Percentiles rank a stretch among this genome's conserved stretches.
phyloP scores from a whole-genome alignment of 768 basidiomycete genomes.

The Infundibulicybe gibba region DNA sequence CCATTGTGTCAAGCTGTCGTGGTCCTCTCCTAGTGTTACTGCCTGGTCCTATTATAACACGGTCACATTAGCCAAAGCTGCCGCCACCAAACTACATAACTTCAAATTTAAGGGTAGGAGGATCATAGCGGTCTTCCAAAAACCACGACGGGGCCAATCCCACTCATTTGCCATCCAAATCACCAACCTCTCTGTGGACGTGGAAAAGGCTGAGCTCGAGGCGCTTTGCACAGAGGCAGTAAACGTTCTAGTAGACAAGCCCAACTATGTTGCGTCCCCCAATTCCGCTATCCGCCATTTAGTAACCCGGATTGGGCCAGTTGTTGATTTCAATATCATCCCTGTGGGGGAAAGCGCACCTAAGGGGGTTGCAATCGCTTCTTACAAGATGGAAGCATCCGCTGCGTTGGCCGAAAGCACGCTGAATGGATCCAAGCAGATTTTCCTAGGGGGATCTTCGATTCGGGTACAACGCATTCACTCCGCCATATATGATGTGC shows the following conservation, averaged over 20 bases:
- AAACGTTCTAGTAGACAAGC: conserved; percentile 24
- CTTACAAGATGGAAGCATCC: conserved; percentile 27
- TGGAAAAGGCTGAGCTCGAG: conserved; percentile 26
- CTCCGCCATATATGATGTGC: conserved; percentile 35
- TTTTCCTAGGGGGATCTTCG: conserved; percentile 30
- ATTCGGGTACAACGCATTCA: conserved; percentile 36
- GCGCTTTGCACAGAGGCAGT: conserved; percentile 23
- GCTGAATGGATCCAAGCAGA: conserved; percentile 24
- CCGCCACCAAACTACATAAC: conserved; percentile 36
- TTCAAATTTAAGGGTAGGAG: conserved; percentile 31
- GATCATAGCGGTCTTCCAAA: conserved; percentile 34
- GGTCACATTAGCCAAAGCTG: conserved; percentile 37
- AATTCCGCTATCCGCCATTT: conserved; percentile 26
- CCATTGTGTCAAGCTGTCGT: conserved; percentile 35
- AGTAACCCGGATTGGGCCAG: conserved; percentile 29
- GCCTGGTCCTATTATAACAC: conserved; percentile 47
- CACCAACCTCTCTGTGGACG: conserved; percentile 34
- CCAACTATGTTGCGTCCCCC: conserved; percentile 30
- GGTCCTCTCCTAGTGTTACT: conserved; percentile 36
- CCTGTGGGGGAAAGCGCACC: conserved; percentile 22
- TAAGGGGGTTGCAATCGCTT: conserved; percentile 39
- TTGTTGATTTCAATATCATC: conserved; percentile 37
- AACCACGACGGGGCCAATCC: conserved; percentile 28
- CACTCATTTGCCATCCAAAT: conserved; percentile 39
- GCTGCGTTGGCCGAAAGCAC: conserved; percentile 27